phyloP scores from a whole-genome alignment of 805 yeast genomes.

The Schizosaccharomyces cryophilus region DNA sequence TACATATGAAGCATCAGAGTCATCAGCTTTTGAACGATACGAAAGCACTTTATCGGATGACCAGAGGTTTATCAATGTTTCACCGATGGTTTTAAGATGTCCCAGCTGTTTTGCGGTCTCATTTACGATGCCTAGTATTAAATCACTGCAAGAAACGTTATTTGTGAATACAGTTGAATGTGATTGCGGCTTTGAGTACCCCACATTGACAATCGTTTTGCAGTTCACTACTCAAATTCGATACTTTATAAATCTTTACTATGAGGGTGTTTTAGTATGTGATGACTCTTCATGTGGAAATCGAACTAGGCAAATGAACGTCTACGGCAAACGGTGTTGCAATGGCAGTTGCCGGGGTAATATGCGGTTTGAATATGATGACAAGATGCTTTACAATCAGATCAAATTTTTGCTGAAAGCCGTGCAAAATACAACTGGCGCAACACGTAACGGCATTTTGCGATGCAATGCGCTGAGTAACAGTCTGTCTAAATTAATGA shows the following conservation, averaged over 20 bases:
- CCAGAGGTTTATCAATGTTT: constrained; percentile 53
- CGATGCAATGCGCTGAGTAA: neutral
- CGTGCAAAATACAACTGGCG: neutral
- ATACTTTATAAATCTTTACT: constrained; percentile 44
- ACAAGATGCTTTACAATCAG: constrained; percentile 66
- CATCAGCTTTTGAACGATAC: constrained; percentile 33
- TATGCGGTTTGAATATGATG: constrained; percentile 52
- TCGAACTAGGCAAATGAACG: constrained; percentile 62
- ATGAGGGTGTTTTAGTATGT: constrained; percentile 68
- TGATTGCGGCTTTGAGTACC: constrained; percentile 25
- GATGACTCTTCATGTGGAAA: constrained; percentile 66
- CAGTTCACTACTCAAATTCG: constrained; percentile 31
- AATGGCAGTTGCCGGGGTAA: constrained; percentile 54
- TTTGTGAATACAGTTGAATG: constrained; percentile 53
- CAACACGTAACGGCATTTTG: neutral
- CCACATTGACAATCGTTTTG: constrained; percentile 18
- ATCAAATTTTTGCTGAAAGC: neutral
- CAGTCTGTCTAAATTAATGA: neutral
- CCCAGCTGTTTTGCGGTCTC: constrained; percentile 21
- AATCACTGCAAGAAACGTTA: constrained; percentile 38
- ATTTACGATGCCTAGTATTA: constrained; percentile 37
- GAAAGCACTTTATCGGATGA: constrained; percentile 60
- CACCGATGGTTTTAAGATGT: constrained; percentile 34
- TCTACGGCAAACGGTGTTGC: constrained; percentile 50
- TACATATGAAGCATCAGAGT: constrained; percentile 9